Base-by-base conservation (phyloP, 495 filamentous ascomycete species). In the Letharia columbiana region DNA sequence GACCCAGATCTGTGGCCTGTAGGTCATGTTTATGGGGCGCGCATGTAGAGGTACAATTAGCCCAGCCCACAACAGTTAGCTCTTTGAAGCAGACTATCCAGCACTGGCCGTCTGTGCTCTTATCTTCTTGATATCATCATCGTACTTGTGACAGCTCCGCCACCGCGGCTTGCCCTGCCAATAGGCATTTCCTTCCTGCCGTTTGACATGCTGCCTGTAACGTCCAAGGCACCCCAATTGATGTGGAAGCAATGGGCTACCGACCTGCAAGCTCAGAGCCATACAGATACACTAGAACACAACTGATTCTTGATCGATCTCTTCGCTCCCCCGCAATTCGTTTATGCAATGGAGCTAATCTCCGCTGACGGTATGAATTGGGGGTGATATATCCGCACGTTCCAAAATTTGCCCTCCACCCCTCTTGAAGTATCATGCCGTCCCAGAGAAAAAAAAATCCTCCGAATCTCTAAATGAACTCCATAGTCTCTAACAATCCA, bases 301-400 rank as follows among this genome's bases (percentile, higher is more conserved):
- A 13, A 28, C 13, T 28, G 11, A 18, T 33, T 11, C 5, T 33
- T 56, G 28, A 35, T 33, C 3, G 4, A 17, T 35, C 31, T n/a
- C 6, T 37, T 37, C 28, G 17, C 17, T 31, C 10, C 54, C 33
- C 54, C 17, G 54, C 33, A 37, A 37, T 37, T 37, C 33, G 31
- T 2, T 20, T 37, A 57, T 37, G 17, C 33, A 57, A 57, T 57
- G 31, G 54, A 57, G 15, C 15, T 37, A 57, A 37, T 35, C 54
- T 57, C 54, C 33, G 54, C 17, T 37, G 20, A 37, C 13, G 54
- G 20, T 37, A 20, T 9, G 17, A 13, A 2, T 23, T 57, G 54
- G 54, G 31, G 39, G 10, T 10, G 54, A 37, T 57, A 57, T 57
- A 57, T 37, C 12, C 54, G 54, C 54, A 57, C 54, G 54, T n/a